Conservation (phyloP, 345 rosid species). For the Toxicodendron radicans region DNA sequence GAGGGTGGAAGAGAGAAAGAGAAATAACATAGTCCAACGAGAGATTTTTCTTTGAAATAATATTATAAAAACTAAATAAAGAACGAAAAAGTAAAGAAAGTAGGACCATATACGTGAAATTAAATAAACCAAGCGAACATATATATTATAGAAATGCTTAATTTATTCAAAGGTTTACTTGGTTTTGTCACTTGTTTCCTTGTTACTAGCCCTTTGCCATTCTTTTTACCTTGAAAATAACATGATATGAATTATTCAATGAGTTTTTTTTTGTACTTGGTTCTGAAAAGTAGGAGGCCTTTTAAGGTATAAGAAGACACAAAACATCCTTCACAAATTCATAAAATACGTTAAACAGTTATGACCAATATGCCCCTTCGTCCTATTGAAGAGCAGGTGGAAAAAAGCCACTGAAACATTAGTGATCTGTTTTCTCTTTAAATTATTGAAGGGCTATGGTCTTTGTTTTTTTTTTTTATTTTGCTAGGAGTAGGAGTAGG, state of each 20-base stretch:
- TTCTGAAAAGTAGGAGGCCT: conserved; percentile 22
- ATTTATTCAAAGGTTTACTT: conserved; percentile 17
- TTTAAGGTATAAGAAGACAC: conserved; percentile 16
- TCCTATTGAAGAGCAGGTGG: background rate
- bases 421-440: background rate
- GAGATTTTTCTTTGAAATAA: conserved; percentile 22
- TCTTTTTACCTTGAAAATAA: conserved; percentile 33
- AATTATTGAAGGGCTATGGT: background rate
- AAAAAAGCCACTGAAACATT: background rate
- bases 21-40: conserved; percentile 20
- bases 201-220: conserved; percentile 26
- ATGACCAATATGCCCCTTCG: background rate
- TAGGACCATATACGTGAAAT: background rate
- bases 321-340: background rate
- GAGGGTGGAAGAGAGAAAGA: conserved; percentile 1
- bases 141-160: background rate
- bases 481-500: background rate
- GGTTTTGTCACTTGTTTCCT: conserved; percentile 24
- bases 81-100: background rate
- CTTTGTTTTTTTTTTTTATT: too few relatives aligned
- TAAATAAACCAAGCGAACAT: background rate
- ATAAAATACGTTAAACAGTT: too few relatives aligned
- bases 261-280: background rate
- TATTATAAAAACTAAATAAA: background rate
- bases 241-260: conserved; percentile 10